Evolutionary conservation across 371 early-diverging fungal genomes (phyloP).

Genomic region (Mortierella sp.): DNA sequence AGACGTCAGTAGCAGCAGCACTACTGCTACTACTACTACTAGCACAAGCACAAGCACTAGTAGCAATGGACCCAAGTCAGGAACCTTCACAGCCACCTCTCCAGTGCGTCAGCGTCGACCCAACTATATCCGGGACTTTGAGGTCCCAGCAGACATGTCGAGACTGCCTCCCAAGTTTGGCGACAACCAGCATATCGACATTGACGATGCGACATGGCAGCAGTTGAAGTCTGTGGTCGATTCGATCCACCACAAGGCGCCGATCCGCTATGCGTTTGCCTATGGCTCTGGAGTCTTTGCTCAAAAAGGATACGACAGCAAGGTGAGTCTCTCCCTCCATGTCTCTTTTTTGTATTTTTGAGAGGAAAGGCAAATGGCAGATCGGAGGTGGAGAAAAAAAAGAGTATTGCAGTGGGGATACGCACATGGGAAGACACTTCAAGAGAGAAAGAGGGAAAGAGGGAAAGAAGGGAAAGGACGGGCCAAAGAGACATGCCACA

Average conservation of each 20-base stretch:
- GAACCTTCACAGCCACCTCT: constrained; percentile 15
- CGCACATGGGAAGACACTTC: not conserved
- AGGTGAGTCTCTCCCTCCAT: constrained; percentile 66
- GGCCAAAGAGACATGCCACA: not conserved
- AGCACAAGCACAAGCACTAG: not conserved
- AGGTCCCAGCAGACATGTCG: constrained; percentile 59
- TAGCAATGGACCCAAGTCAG: constrained; percentile 12
- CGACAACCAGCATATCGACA: constrained; percentile 75
- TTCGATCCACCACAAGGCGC: constrained; percentile 71
- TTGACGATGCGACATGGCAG: constrained; percentile 70
- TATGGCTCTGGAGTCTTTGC: constrained; percentile 96
- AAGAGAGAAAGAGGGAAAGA: not conserved
- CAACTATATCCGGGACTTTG: constrained; percentile 50
- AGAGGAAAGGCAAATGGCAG: too few species aligned
- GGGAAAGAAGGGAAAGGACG: not conserved
- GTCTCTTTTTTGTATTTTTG: not conserved
- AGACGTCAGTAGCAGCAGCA: not conserved
- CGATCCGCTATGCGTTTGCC: constrained; percentile 90
- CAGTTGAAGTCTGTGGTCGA: constrained; percentile 70
- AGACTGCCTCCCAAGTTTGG: constrained; percentile 75
- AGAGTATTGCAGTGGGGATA: not conserved
- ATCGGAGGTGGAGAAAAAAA: too few species aligned
- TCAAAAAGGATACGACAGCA: constrained; percentile 83
- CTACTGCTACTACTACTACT: not conserved
- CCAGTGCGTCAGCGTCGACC: constrained; percentile 38